Evolutionary conservation across 2,329 filamentous ascomycete species (phyloP), one percentile per base, ranked within the genome.

Genomic region (Talaromyces sp.): DNA sequence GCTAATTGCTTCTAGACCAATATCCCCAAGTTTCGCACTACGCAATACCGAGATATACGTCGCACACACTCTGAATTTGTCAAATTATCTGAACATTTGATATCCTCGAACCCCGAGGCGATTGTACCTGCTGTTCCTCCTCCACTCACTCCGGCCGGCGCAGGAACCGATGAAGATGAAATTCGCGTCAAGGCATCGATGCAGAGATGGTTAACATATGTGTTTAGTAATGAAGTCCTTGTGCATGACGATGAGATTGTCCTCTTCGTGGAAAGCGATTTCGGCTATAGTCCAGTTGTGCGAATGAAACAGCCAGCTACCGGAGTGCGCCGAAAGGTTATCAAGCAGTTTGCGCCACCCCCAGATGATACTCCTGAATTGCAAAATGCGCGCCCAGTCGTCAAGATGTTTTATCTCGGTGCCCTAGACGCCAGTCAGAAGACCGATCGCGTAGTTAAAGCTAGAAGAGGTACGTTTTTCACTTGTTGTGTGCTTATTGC

Each of bases 401-500:
- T 98, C 43, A 99, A 99, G 81, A 85, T 93, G 57, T 98, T 99
- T 76, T 99, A 99, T 74, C 83, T 99, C 24, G 92, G 92, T 22
- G 90, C 92, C 7, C 96, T 99, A 92, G 95, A 98, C 75, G 88
- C 92, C n/a, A 92, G 93, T 50, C 95, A 99, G 79, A 98, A 97
- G 79, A 88, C 99, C 37, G 95, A 99, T 74, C 92, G 90, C 75
- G 86, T 98, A 39, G 95, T 99, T 69, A 98, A 97, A 80, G 88
- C 90, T 67, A 86, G 95, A 74, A 87, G 93, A 88, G 92, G 94
- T 96, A 86, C 58, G 64, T 14, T 13, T 56, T 16, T 50, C 11
- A 6, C 5, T 39, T 24, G n/a, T 9, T 16, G 70, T 82, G 9
- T 14, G 14, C 24, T 31, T 56, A 10, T 50, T 19, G 7, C 19